Evolutionary conservation across 2,329 filamentous ascomycete species (phyloP), one percentile per base, ranked within the genome.

Genomic region (Paecilomyces sp.): DNA sequence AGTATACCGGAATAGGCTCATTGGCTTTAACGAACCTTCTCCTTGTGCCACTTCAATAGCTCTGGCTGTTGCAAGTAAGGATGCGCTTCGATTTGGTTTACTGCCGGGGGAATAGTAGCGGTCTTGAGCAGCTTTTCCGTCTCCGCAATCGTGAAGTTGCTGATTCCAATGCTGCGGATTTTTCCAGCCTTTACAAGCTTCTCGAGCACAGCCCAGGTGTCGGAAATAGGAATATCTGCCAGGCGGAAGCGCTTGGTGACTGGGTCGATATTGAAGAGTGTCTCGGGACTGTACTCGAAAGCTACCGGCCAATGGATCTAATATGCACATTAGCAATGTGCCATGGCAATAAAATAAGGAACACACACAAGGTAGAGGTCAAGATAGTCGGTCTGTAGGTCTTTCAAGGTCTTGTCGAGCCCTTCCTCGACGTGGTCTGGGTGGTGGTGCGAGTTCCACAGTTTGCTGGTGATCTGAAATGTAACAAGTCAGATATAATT

Each of bases 131-230:
- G 69, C 30, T 71, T 68, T 51, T 77, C 64, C 9, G 81, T 67
- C 52, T 79, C 75, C 15, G 65, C 64, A 0, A 73, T 74, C n/a
- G 72, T 72, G 68, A 88, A 91, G 75, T 91, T 91, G 67, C 85
- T 88, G 12, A 91, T 84, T 34, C 89, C 88, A 65, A 91, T 90
- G 47, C 84, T 83, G 60, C 80, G 81, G 55, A 84, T 85, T 54
- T 81, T 81, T 56, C 87, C 87, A 2, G 81, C 81, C 7, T 71
- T 66, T 3, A 82, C 70, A 1, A 85, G 67, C 9, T 80, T 81
- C 66, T 84, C 80, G 77, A 91, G 83, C 18, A 82, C 82, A 68
- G 87, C 84, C 88, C 67, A 90, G 70, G 83, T 84, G 30, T 67
- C 62, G n/a, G 62, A 60, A 50, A 65, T 63, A 28, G 63, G 63